Conservation (phyloP, 2,329 filamentous ascomycete species). For the Botrytis galanthina region DNA sequence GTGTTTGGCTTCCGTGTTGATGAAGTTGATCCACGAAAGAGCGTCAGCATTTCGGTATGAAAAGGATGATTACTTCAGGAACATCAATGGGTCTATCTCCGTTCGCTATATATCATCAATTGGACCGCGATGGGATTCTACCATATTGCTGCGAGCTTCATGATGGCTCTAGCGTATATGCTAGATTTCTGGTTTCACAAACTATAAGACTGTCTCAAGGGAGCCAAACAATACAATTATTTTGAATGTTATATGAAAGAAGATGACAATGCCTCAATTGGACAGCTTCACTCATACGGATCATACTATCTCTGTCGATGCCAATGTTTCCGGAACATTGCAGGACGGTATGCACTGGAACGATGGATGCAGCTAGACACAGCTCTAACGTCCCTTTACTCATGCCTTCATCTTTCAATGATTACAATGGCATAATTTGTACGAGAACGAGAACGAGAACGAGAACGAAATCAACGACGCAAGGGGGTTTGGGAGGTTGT, state of each 20-base stretch:
- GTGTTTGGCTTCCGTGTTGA: slow-evolving; percentile 84
- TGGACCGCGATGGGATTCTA: neutral
- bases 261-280: neutral
- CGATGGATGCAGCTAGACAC: neutral
- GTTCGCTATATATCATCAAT: neutral
- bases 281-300: too few relatives aligned
- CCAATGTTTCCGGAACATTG: neutral
- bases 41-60: slow-evolving; percentile 58
- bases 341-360: neutral
- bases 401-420: neutral
- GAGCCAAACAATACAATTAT: neutral
- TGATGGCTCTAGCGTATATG: neutral
- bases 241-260: neutral
- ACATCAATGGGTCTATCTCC: neutral
- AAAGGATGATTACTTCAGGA: neutral
- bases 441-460: neutral
- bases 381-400: too few relatives aligned
- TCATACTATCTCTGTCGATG: neutral
- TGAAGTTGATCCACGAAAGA: slow-evolving; percentile 68
- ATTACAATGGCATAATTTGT: neutral
- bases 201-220: neutral
- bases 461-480: neutral
- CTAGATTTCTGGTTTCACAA: neutral
- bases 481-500: neutral
- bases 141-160: neutral